phyloP scores from a whole-genome alignment of 768 basidiomycete species.

The Podaxis sp. region DNA sequence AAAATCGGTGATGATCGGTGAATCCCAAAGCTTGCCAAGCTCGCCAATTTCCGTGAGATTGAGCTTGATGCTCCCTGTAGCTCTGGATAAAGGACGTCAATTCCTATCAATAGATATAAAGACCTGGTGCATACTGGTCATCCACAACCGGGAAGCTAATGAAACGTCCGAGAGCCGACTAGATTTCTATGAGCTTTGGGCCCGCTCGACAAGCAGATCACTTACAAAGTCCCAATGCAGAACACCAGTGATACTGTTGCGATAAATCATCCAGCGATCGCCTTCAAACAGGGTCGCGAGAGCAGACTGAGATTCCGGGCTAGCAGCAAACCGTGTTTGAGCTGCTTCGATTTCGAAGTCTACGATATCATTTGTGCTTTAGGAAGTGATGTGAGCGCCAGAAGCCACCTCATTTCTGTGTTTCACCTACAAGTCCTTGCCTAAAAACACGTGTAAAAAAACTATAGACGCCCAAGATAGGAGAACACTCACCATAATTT shows the following conservation, averaged over 20 bases:
- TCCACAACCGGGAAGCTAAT: conserved; percentile 61
- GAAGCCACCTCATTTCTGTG: neutral
- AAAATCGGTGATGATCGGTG: conserved; percentile 33
- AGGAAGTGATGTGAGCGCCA: neutral
- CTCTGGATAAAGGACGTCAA: conserved; percentile 28
- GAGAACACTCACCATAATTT: conserved; percentile 49
- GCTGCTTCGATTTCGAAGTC: conserved; percentile 57
- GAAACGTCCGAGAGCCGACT: conserved; percentile 64
- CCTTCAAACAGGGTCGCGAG: conserved; percentile 56
- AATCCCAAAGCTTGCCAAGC: conserved; percentile 51
- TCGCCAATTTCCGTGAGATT: conserved; percentile 47
- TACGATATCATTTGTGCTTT: conserved; percentile 57
- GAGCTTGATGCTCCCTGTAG: conserved; percentile 51
- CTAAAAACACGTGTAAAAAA: conserved; percentile 16
- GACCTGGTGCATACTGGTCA: conserved; percentile 27
- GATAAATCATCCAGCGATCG: conserved; percentile 67
- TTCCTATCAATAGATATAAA: neutral
- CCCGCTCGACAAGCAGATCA: conserved; percentile 7
- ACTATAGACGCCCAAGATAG: neutral
- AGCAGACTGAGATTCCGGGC: conserved; percentile 34
- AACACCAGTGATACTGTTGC: conserved; percentile 49
- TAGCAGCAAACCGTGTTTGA: conserved; percentile 54
- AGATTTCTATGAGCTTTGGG: neutral
- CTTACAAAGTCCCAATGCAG: conserved; percentile 73
- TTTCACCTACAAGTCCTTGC: conserved; percentile 34